phyloP scores from a whole-genome alignment of 1,139 yeast genomes.

The Geotrichum klebahnii region DNA sequence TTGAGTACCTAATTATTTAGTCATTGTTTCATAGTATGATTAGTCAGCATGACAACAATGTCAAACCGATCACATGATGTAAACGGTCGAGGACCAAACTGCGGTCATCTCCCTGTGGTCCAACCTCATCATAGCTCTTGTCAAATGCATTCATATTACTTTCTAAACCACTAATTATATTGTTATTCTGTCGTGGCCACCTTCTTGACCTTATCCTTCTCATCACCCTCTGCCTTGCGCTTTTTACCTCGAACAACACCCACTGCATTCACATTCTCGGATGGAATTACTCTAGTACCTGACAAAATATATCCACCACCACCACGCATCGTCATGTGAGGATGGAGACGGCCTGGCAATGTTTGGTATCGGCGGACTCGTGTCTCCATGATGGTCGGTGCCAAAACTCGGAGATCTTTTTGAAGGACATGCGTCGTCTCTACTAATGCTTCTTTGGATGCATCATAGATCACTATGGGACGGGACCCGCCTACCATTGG shows the following conservation, averaged over 20 bases:
- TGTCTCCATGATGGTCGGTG: conserved; percentile 79
- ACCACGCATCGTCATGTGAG: conserved; percentile 88
- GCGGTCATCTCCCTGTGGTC: no score
- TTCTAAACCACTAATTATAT: neutral
- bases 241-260: conserved; percentile 32
- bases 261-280: conserved; percentile 46
- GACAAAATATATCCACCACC: conserved; percentile 84
- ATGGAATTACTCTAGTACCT: conserved; percentile 80
- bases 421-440: conserved; percentile 66
- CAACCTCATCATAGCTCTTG: no score
- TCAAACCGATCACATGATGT: no score
- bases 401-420: conserved; percentile 65
- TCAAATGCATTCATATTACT: no score
- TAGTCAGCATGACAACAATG: no score
- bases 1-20: no score
- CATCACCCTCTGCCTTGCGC: conserved; percentile 26
- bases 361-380: conserved; percentile 87
- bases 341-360: conserved; percentile 90
- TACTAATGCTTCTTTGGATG: conserved; percentile 71
- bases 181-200: neutral
- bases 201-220: neutral
- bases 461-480: conserved; percentile 77
- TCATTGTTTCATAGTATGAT: no score
- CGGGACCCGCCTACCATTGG: conserved; percentile 79
- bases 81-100: no score